phyloP scores from a whole-genome alignment of 306 rosid genomes.

The Casuarina cunninghamiana region DNA sequence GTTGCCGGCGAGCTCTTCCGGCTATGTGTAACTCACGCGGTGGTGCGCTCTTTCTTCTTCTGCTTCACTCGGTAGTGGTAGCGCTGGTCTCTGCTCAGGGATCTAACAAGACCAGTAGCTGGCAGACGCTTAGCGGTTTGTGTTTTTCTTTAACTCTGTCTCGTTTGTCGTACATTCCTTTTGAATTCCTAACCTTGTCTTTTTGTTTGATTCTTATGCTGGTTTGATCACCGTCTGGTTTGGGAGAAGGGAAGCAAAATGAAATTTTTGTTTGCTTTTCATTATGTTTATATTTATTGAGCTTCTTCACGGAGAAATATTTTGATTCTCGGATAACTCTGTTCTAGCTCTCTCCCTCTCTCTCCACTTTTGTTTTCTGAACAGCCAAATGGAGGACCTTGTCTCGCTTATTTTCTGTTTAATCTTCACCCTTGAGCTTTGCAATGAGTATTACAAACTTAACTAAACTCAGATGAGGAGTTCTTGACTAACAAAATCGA shows the following conservation, averaged over 20 bases:
- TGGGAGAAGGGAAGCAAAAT: background rate
- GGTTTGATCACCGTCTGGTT: background rate
- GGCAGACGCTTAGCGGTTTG: constrained; percentile 73
- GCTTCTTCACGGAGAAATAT: background rate
- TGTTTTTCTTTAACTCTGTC: background rate
- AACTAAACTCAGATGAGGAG: background rate
- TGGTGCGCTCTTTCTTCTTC: constrained; percentile 42
- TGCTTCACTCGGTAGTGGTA: constrained; percentile 31
- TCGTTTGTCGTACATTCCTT: background rate
- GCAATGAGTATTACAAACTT: constrained; percentile 7
- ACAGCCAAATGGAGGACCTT: constrained; percentile 9
- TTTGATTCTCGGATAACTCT: background rate
- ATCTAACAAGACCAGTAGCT: constrained; percentile 40
- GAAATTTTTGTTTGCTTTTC: background rate
- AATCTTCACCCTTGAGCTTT: background rate
- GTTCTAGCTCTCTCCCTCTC: no score
- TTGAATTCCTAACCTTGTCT: background rate
- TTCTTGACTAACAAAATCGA: no score
- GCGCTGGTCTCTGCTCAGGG: constrained; percentile 73
- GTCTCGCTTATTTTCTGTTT: constrained; percentile 8
- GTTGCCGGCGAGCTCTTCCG: constrained; percentile 32
- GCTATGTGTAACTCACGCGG: constrained; percentile 71
- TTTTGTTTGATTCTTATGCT: background rate
- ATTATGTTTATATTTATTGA: background rate
- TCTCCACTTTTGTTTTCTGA: background rate